phyloP scores from a whole-genome alignment of 2,329 filamentous ascomycete species.

The Raffaelea arxii region DNA sequence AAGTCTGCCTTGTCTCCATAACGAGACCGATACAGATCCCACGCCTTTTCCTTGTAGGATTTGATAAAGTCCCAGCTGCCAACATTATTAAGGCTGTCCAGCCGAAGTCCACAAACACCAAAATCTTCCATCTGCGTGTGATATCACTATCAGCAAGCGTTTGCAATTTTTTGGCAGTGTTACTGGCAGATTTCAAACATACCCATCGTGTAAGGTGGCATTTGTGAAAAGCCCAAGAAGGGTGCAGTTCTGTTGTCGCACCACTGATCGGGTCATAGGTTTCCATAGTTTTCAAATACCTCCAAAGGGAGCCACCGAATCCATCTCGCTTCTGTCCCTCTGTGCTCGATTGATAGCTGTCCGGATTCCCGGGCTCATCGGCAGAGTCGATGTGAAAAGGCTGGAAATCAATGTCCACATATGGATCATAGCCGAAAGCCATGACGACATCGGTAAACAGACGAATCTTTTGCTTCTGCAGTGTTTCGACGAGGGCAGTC shows the following conservation, averaged over 20 bases:
- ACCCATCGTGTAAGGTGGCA: conserved; percentile 13
- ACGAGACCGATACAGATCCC: conserved; percentile 11
- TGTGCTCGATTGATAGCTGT: conserved; percentile 16
- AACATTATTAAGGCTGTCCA: conserved; percentile 18
- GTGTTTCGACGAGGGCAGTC: conserved; percentile 9
- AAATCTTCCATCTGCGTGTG: conserved; percentile 15
- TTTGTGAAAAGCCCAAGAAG: conserved; percentile 15
- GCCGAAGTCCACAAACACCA: conserved; percentile 13
- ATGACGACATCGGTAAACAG: conserved; percentile 16
- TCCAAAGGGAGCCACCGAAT: conserved; percentile 14
- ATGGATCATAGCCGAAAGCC: conserved; percentile 17
- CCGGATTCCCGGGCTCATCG: conserved; percentile 14
- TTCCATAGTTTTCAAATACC: conserved; percentile 10
- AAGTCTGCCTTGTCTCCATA: conserved; percentile 7
- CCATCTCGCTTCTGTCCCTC: conserved; percentile 10
- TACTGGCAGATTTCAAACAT: background rate
- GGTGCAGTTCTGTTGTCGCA: conserved; percentile 3
- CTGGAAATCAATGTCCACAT: conserved; percentile 11
- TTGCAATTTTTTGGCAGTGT: background rate
- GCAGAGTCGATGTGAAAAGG: conserved; percentile 15
- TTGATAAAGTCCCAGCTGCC: conserved; percentile 17
- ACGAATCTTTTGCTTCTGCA: conserved; percentile 11
- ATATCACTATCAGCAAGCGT: background rate
- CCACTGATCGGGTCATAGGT: conserved; percentile 15
- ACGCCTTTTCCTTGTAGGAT: conserved; percentile 14